Conservation (phyloP, 2,329 filamentous ascomycete genomes). For the Sarocladium strictum region DNA sequence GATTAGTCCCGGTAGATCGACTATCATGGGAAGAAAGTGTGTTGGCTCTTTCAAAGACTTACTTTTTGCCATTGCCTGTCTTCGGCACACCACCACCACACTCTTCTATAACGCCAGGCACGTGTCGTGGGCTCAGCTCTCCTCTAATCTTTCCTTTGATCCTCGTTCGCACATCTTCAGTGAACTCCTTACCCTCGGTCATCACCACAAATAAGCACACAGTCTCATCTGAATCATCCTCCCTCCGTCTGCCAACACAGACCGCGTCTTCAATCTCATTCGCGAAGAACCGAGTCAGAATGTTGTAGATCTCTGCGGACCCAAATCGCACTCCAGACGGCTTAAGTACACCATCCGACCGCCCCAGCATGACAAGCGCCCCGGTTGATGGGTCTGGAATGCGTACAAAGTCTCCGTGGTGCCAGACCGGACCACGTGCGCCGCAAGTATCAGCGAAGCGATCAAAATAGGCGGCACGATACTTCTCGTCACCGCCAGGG, state of each 20-base stretch:
- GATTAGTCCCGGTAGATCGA: too few relatives aligned
- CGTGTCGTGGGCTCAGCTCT: slow-evolving; percentile 83
- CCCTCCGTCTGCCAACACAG: slow-evolving; percentile 72
- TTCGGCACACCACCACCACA: slow-evolving; percentile 78
- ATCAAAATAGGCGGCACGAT: slow-evolving; percentile 81
- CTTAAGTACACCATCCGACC: slow-evolving; percentile 89
- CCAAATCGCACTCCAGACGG: slow-evolving; percentile 89
- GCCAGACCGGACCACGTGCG: slow-evolving; percentile 58
- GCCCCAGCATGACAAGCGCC: slow-evolving; percentile 83
- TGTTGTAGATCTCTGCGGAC: slow-evolving; percentile 91
- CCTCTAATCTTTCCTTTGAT: slow-evolving; percentile 66
- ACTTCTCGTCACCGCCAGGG: slow-evolving; percentile 57
- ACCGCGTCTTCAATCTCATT: slow-evolving; percentile 76
- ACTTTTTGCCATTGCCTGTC: slow-evolving; percentile 95
- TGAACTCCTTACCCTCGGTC: slow-evolving; percentile 50
- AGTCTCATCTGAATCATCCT: slow-evolving; percentile 71
- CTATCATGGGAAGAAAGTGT: too few relatives aligned
- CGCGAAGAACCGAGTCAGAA: slow-evolving; percentile 79
- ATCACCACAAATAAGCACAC: slow-evolving; percentile 87
- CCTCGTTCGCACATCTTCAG: slow-evolving; percentile 49
- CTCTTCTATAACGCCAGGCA: slow-evolving; percentile 76
- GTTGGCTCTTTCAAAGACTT: slow-evolving; percentile 30
- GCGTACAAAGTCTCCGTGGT: slow-evolving; percentile 87
- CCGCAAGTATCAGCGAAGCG: slow-evolving; percentile 53
- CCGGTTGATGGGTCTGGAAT: slow-evolving; percentile 62